Base-by-base conservation (phyloP, 2,329 filamentous ascomycete genomes). In the Cladosporium phlei region DNA sequence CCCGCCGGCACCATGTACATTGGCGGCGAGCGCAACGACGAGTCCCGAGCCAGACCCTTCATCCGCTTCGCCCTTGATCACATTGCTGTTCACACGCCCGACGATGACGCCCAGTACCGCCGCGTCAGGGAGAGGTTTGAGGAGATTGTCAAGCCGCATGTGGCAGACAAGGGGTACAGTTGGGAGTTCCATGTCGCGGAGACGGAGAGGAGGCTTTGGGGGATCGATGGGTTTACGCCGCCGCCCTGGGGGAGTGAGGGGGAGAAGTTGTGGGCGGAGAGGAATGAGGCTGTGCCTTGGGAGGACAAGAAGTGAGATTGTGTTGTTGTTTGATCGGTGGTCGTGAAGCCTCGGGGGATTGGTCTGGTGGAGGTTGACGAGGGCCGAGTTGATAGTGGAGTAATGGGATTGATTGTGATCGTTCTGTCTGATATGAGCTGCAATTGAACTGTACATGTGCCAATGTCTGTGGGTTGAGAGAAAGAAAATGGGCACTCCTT, bases 161-260 rank as follows among this genome's bases (percentile, higher is more conserved):
- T 73, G 0, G 59, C 53, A 1, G 69, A 70, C 24, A 65, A 65
- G 47, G 71, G 69, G 0, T 71, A 67, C 34, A 66, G 69, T 47
- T 73, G 64, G 62, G 72, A 75, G 56, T 70, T 65, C 48, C 64
- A 67, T 43, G 55, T 73, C 21, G 58, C 63, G 8, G 70, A 75
- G 57, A 71, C 67, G 22, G 63, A 66, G n/a, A 55, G 69, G 14
- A 59, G 61, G 33, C 44, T 74, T 42, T 74, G 72, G 71, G 69
- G 66, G 55, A 56, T 73, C 10, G 64, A 73, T 19, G 71, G 68
- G 1, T 14, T 71, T 6, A 53, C 59, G 32, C 63, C 69, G 20
- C 69, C 69, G 12, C 60, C 59, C 42, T 60, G 51, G 11, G 54
- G 47, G 21, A 68, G 60, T 19, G 64, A 68, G 51, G 64, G 55